Conservation (phyloP, 441 rosid species). For the Melianthus villosus region DNA sequence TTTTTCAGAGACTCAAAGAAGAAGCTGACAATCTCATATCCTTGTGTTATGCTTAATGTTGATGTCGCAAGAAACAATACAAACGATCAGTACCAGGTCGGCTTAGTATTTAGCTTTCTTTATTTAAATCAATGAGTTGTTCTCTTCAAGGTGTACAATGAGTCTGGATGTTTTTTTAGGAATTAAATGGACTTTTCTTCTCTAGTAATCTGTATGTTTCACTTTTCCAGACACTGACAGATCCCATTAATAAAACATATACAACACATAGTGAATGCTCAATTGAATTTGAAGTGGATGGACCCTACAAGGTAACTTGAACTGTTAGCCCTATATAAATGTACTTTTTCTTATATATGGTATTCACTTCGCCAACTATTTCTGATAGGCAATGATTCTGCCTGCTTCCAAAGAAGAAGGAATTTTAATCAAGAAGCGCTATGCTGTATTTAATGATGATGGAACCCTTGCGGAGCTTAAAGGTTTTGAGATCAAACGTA, state of each 20-base stretch:
- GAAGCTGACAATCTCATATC: constrained; percentile 86
- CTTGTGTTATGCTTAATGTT: constrained; percentile 96
- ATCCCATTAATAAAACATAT: constrained; percentile 66
- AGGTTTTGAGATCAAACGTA: constrained; percentile 98
- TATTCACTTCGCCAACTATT: no score
- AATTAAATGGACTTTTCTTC: no score
- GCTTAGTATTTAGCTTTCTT: constrained; percentile 8
- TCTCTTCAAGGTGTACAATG: constrained; percentile 8
- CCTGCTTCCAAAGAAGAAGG: constrained; percentile 99
- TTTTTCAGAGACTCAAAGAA: constrained; percentile 69
- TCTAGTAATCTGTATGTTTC: constrained; percentile 8
- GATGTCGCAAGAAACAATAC: constrained; percentile 94
- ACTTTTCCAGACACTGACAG: constrained; percentile 57
- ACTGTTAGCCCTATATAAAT: no score
- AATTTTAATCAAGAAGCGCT: constrained; percentile 83
- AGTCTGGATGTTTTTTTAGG: no score
- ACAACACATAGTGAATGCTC: constrained; percentile 88
- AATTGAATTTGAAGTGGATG: constrained; percentile 98
- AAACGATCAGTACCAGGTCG: constrained; percentile 93
- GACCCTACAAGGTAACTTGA: constrained; percentile 87
- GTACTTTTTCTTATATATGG: no score
- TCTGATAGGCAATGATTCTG: constrained; percentile 93
- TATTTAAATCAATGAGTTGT: constrained; percentile 1
- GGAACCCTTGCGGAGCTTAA: constrained; percentile 98
- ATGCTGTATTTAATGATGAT: constrained; percentile 97